phyloP scores from a whole-genome alignment of 1,139 yeast species.

The Scheffersomyces lignicola region DNA sequence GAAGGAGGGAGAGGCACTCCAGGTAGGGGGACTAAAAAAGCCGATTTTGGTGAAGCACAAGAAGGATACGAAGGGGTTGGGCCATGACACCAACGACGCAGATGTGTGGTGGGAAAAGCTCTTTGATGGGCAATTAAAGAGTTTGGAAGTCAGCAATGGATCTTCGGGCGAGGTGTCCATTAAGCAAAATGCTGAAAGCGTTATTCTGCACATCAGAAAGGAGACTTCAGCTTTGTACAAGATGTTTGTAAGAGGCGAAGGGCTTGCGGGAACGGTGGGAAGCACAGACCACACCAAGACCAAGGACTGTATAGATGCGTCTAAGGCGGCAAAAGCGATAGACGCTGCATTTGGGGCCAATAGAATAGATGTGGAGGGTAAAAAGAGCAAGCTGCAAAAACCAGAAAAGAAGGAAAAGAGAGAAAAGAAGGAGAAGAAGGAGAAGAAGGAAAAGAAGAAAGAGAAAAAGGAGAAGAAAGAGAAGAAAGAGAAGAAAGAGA shows the following conservation, averaged over 20 bases:
- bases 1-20: constrained; percentile 86
- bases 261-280: constrained; percentile 75
- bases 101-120: constrained; percentile 98
- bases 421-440: constrained; percentile 16
- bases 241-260: constrained; percentile 85
- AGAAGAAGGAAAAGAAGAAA: constrained; percentile 15
- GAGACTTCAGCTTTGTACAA: constrained; percentile 61
- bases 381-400: constrained; percentile 18
- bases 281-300: constrained; percentile 24
- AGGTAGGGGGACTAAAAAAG: constrained; percentile 74
- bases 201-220: constrained; percentile 36
- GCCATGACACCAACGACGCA: constrained; percentile 65
- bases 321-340: constrained; percentile 13
- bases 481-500: constrained; percentile 13
- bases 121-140: constrained; percentile 89
- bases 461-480: constrained; percentile 14
- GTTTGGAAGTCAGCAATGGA: constrained; percentile 56
- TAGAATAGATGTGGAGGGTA: constrained; percentile 14
- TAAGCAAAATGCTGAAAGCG: constrained; percentile 44
- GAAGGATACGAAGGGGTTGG: constrained; percentile 86
- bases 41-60: constrained; percentile 91
- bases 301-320: constrained; percentile 15
- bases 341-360: constrained; percentile 13
- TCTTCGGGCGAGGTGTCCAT: constrained; percentile 24
- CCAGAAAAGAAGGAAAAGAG: constrained; percentile 16